Conservation (phyloP, 768 basidiomycete genomes). For the Candolleomyces eurysporus region DNA sequence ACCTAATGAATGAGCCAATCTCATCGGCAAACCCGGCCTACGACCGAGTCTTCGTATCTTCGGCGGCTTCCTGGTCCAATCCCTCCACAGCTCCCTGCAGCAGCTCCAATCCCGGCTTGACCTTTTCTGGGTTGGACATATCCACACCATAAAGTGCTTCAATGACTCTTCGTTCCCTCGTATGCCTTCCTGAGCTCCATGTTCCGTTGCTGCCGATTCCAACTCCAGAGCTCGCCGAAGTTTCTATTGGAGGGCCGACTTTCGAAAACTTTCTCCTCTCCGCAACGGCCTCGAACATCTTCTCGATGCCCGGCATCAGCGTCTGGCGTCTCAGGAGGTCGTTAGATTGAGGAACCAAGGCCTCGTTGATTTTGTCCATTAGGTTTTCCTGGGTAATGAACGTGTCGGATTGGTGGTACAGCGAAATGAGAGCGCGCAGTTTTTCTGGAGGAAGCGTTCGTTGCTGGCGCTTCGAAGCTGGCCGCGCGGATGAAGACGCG, state of each 20-base stretch:
- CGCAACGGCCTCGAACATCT: no score
- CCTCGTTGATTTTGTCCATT: slow-evolving; percentile 58
- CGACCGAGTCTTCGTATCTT: slow-evolving; percentile 12
- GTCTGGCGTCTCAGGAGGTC: background rate
- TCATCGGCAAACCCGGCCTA: no score
- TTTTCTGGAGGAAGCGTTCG: slow-evolving; percentile 46
- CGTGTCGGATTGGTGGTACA: slow-evolving; percentile 73
- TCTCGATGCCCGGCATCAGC: no score
- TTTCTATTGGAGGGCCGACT: no score
- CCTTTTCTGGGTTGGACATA: slow-evolving; percentile 13
- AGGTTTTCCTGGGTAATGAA: slow-evolving; percentile 76
- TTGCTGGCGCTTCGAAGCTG: background rate
- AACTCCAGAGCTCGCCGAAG: no score
- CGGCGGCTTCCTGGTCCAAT: slow-evolving; percentile 15
- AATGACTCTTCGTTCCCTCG: slow-evolving; percentile 43
- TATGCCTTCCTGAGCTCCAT: slow-evolving; percentile 26
- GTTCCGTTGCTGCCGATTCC: background rate
- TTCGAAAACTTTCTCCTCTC: no score
- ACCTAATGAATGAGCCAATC: background rate
- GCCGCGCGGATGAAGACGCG: background rate
- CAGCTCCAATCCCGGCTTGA: slow-evolving; percentile 46
- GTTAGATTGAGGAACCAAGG: slow-evolving; percentile 39
- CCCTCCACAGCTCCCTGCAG: slow-evolving; percentile 35
- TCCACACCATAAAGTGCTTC: slow-evolving; percentile 55
- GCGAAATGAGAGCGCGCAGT: slow-evolving; percentile 70